phyloP scores from a whole-genome alignment of 768 basidiomycete genomes.

The Sistotremastrum suecicum region DNA sequence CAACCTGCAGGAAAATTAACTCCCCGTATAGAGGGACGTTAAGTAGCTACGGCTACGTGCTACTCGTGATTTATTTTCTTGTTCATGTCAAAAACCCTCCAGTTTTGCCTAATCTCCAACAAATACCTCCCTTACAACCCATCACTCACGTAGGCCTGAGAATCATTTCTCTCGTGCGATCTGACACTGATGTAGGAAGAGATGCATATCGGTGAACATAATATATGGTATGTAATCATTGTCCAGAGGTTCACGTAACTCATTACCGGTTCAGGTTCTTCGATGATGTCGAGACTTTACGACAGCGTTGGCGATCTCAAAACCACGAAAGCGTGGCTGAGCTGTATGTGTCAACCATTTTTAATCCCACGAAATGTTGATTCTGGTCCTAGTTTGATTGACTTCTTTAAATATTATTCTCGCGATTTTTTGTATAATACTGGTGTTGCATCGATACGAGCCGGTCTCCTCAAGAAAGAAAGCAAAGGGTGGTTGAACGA shows the following conservation, averaged over 20 bases:
- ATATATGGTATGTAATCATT: constrained; percentile 47
- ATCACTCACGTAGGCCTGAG: constrained; percentile 51
- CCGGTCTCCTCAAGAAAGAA: constrained; percentile 80
- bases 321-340: constrained; percentile 90
- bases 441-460: constrained; percentile 82
- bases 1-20: constrained; percentile 73
- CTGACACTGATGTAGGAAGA: constrained; percentile 39
- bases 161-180: not conserved
- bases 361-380: constrained; percentile 5
- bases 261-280: constrained; percentile 55
- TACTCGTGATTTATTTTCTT: constrained; percentile 95
- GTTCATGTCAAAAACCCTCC: constrained; percentile 97
- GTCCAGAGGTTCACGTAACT: constrained; percentile 8
- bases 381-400: constrained; percentile 57
- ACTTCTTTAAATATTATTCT: constrained; percentile 95
- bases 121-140: constrained; percentile 82
- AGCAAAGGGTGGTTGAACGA: constrained; percentile 92
- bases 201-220: constrained; percentile 64
- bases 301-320: constrained; percentile 87
- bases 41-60: constrained; percentile 93
- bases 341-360: constrained; percentile 39
- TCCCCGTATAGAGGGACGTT: constrained; percentile 95
- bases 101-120: constrained; percentile 90
- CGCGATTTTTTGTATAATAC: constrained; percentile 88
- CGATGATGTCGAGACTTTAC: constrained; percentile 87